A percentile compares a stretch with the other conserved stretches of the same genome.
phyloP scores from a whole-genome alignment of 352 stramenopile species.

The Phytophthora aleatoria region DNA sequence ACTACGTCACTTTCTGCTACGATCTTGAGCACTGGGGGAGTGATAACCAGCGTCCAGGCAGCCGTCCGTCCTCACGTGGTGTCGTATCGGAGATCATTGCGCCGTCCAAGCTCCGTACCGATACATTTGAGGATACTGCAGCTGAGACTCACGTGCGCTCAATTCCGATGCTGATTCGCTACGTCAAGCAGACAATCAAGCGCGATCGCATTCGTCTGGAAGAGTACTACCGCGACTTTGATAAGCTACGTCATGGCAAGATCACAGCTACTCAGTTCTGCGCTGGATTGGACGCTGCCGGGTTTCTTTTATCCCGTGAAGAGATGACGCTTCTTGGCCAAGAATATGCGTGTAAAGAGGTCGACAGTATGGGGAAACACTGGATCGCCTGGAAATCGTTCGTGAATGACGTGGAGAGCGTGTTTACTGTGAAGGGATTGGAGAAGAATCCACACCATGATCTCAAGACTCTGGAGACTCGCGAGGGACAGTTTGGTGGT shows the following conservation, averaged over 20 bases:
- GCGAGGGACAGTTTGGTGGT: constrained; percentile 64
- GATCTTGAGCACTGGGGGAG: constrained; percentile 67
- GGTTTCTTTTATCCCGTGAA: constrained; percentile 56
- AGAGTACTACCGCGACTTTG: constrained; percentile 86
- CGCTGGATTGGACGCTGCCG: constrained; percentile 59
- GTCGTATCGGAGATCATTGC: constrained; percentile 68
- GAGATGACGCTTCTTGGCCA: constrained; percentile 62
- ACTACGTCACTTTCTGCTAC: constrained; percentile 87
- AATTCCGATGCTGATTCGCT: constrained; percentile 73
- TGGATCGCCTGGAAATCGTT: constrained; percentile 80
- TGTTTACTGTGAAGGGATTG: constrained; percentile 80
- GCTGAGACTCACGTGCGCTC: constrained; percentile 45
- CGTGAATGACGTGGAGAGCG: constrained; percentile 80
- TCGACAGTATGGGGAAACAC: constrained; percentile 63
- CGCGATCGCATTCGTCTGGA: constrained; percentile 82
- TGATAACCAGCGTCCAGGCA: constrained; percentile 34
- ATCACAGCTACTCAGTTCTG: constrained; percentile 73
- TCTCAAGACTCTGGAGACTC: constrained; percentile 47
- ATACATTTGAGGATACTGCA: constrained; percentile 44
- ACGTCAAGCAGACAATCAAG: constrained; percentile 84
- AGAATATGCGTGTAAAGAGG: constrained; percentile 60
- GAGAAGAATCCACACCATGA: constrained; percentile 69
- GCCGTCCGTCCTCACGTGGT: constrained; percentile 47
- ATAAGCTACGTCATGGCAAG: constrained; percentile 81
- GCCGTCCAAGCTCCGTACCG: constrained; percentile 43